Evolutionary conservation across 306 rosid species (phyloP).

Genomic region (Crotalaria pallida): DNA sequence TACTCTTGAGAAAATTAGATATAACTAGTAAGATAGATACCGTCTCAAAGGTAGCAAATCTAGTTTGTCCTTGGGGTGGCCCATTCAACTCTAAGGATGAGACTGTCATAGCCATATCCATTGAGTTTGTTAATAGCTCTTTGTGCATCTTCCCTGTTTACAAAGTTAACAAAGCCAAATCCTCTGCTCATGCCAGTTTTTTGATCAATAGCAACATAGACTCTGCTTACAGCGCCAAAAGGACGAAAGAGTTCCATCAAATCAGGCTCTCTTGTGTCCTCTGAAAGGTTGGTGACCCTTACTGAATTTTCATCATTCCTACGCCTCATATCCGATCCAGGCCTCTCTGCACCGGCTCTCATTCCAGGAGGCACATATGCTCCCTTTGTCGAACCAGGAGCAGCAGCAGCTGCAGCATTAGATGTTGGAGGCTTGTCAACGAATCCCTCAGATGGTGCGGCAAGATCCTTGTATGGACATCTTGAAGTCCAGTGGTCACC

Average conservation of each 20-base stretch:
- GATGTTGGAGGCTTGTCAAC: slow-evolving; percentile 44
- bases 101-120: slow-evolving; percentile 87
- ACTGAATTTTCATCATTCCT: slow-evolving; percentile 94
- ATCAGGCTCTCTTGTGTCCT: slow-evolving; percentile 93
- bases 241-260: slow-evolving; percentile 90
- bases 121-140: slow-evolving; percentile 86
- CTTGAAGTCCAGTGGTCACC: slow-evolving; percentile 98
- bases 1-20: neutral
- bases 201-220: slow-evolving; percentile 86
- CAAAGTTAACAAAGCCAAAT: slow-evolving; percentile 93
- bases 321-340: slow-evolving; percentile 55
- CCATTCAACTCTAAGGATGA: slow-evolving; percentile 48
- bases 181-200: slow-evolving; percentile 86
- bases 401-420: slow-evolving; percentile 20
- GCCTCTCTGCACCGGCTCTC: slow-evolving; percentile 55
- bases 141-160: slow-evolving; percentile 88
- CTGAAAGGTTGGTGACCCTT: slow-evolving; percentile 89
- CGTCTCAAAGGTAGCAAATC: neutral
- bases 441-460: slow-evolving; percentile 35
- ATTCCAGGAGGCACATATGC: slow-evolving; percentile 63
- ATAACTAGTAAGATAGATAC: neutral
- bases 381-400: slow-evolving; percentile 40
- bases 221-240: slow-evolving; percentile 84
- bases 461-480: slow-evolving; percentile 83
- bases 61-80: slow-evolving; percentile 41